Conservation (phyloP, 1,139 yeast species). For the Yamadazyma songkhlaensis region DNA sequence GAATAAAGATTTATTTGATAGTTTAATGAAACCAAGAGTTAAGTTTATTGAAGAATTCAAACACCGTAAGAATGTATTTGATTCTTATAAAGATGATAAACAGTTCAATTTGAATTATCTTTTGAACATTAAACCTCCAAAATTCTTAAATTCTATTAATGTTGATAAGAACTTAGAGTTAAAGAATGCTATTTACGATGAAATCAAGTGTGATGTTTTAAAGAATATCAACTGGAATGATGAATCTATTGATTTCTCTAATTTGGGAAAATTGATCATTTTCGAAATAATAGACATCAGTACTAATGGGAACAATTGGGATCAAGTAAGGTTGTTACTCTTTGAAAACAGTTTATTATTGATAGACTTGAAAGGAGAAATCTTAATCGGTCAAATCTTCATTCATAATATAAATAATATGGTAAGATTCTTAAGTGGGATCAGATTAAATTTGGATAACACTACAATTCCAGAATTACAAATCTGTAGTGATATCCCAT, state of each 20-base stretch:
- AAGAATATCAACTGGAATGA: conserved; percentile 14
- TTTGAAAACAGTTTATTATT: conserved; percentile 41
- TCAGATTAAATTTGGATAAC: conserved; percentile 37
- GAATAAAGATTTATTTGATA: conserved; percentile 16
- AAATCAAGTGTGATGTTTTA: conserved; percentile 13
- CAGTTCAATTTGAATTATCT: conserved; percentile 20
- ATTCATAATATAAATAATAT: conserved; percentile 31
- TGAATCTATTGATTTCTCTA: conserved; percentile 14
- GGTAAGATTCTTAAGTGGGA: conserved; percentile 21
- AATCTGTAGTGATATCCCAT: conserved; percentile 29
- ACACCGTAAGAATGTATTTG: conserved; percentile 9
- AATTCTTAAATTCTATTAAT: conserved; percentile 14
- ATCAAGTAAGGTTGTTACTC: conserved; percentile 32
- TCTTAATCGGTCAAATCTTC: conserved; percentile 31
- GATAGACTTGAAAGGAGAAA: conserved; percentile 25
- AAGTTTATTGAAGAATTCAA: conserved; percentile 16
- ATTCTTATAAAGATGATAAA: conserved; percentile 4
- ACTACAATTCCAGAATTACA: conserved; percentile 47
- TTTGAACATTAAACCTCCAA: conserved; percentile 27
- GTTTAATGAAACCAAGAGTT: conserved; percentile 21
- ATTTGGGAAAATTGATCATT: conserved; percentile 20
- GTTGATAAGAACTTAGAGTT: conserved; percentile 15
- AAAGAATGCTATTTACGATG: conserved; percentile 16
- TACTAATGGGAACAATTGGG: conserved; percentile 37
- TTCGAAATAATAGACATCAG: conserved; percentile 45